phyloP scores from a whole-genome alignment of 139 green algal species.

The Diplosphaera chodatii region DNA sequence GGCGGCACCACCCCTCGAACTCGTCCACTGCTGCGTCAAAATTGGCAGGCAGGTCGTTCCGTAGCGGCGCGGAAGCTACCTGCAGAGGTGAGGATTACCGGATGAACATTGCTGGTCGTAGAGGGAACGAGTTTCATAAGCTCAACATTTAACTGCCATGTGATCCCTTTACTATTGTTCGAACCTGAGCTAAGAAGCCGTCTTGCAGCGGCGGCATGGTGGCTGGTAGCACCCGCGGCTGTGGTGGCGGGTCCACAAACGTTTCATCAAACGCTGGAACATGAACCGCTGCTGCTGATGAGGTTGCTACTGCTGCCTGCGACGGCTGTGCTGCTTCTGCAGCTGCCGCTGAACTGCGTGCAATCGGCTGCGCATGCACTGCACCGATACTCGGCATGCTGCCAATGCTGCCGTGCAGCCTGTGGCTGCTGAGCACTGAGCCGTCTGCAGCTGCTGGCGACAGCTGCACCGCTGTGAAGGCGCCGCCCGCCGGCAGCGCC shows the following conservation, averaged over 20 bases:
- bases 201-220: background rate
- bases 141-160: no score
- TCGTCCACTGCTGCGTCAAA: constrained; percentile 3
- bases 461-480: background rate
- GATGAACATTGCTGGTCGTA: no score
- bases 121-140: no score
- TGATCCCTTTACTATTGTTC: no score
- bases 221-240: background rate
- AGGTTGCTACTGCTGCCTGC: background rate
- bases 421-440: constrained; percentile 6
- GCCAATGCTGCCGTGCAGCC: background rate
- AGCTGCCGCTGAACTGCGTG: background rate
- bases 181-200: background rate
- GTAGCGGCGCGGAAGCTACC: background rate
- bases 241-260: background rate
- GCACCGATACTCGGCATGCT: background rate
- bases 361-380: background rate
- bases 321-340: background rate
- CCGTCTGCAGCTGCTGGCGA: background rate
- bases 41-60: background rate
- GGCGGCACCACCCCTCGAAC: constrained; percentile 3
- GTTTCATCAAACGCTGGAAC: background rate
- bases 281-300: background rate
- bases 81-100: background rate
- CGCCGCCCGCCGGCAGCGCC: background rate